These are phyloP conservation scores for Isabelozyma gotoi DNA, from an alignment of 805 yeast genomes.

Conservation along the genomic window DNA sequence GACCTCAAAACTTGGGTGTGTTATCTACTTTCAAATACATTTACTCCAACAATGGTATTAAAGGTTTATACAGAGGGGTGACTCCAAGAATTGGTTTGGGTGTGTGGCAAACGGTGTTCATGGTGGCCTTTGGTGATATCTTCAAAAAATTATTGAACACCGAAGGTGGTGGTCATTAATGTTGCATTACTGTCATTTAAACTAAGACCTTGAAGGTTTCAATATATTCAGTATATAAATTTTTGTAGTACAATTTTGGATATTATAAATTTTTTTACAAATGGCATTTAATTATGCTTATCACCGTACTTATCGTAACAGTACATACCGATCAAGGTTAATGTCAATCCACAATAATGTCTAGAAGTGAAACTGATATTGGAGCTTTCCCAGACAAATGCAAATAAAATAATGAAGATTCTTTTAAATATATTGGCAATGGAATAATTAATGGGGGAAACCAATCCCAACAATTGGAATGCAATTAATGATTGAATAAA, in stretches of 20 bases:
- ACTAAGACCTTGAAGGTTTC: too few species aligned
- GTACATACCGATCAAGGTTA: conserved; percentile 41
- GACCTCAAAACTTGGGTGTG: conserved; percentile 89
- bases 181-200: too few species aligned
- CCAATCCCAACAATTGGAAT: conserved; percentile 68
- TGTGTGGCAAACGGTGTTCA: conserved; percentile 97
- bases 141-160: conserved; percentile 42
- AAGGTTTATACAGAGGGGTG: conserved; percentile 93
- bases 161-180: conserved; percentile 38
- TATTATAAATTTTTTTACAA: too few species aligned
- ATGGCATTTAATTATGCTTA: conserved; percentile 2
- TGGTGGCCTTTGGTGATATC: conserved; percentile 97
- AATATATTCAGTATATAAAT: too few species aligned
- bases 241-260: not conserved
- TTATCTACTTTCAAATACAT: conserved; percentile 77
- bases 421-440: conserved; percentile 77
- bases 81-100: conserved; percentile 96
- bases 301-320: conserved; percentile 44
- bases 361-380: conserved; percentile 17
- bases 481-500: conserved; percentile 73
- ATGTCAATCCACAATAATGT: conserved; percentile 35
- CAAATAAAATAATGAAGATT: conserved; percentile 65
- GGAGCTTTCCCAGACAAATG: conserved; percentile 61
- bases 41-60: conserved; percentile 76
- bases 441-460: conserved; percentile 76